Base-by-base conservation (phyloP, 73 alveolate species). In the Strombidium stylifer region DNA sequence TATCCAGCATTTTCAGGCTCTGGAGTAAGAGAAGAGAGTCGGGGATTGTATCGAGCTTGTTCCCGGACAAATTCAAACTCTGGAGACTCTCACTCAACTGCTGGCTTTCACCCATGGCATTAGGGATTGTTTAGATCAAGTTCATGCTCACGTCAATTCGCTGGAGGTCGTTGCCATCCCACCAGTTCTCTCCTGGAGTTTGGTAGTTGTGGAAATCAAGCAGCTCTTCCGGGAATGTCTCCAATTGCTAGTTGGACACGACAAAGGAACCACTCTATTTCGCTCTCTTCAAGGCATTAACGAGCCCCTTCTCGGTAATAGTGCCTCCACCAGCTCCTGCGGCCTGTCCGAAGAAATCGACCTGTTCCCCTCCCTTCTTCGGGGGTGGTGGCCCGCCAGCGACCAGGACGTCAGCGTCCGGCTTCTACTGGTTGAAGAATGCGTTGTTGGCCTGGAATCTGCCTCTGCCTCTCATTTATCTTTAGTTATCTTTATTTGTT, bases 101-200 rank as follows among this genome's bases (percentile, higher is more conserved):
- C n/a, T n/a, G n/a, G n/a, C n/a, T n/a, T n/a, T n/a, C n/a, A n/a
- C n/a, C 66, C 8, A 68, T 36, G 3, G 62, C 88, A 41, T 72
- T 83, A 18, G 98, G 93, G 49, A 87, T 87, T 36, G 66, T 77
- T 0, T 84, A 53, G 26, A 91, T 87, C 55, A 73, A 66, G 68
- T 91, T 91, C 69, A 87, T 86, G 24, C 94, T 72, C 1, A 87
- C 66, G 78, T 87, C 96, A 32, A 91, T 45, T 70, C 87, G 86
- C 44, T 58, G 54, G 39, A 91, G 79, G 65, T 76, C 94, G 23
- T 57, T 84, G 68, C 84, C 73, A 36, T 91, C 98, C 96, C 98
- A 91, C 98, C 98, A 91, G 76, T 91, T 91, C 28, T 87, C 94
- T 35, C 87, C 87, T 10, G n/a, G n/a, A n/a, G 72, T 54, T 40